Evolutionary conservation across 164 flowering plant genomes (phyloP).

Genomic region (Umbilicus rupestris): DNA sequence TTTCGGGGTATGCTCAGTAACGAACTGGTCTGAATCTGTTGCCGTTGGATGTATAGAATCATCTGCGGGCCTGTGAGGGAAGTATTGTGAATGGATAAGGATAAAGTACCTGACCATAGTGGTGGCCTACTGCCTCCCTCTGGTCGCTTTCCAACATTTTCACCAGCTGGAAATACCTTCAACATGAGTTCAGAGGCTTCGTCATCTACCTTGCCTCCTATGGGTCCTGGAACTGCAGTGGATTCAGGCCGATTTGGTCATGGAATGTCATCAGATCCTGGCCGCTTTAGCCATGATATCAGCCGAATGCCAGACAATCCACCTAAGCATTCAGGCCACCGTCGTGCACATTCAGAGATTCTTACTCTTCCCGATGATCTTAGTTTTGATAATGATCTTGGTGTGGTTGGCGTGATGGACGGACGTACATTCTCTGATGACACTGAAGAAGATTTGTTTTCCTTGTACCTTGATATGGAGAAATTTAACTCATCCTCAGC

Average conservation of each 20-base stretch:
- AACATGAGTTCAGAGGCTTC: constrained; percentile 32
- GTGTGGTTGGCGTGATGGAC: constrained; percentile 70
- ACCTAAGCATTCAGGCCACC: constrained; percentile 60
- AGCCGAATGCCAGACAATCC: constrained; percentile 91
- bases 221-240: constrained; percentile 6
- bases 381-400: constrained; percentile 89
- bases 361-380: constrained; percentile 91
- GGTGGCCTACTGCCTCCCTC: no score
- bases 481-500: constrained; percentile 64
- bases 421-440: constrained; percentile 92
- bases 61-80: no score
- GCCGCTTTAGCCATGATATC: constrained; percentile 69
- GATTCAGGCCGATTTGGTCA: constrained; percentile 33
- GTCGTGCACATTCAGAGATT: constrained; percentile 94
- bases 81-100: no score
- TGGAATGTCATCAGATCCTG: constrained; percentile 30
- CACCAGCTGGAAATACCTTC: constrained; percentile 20
- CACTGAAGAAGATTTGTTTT: constrained; percentile 79
- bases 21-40: no score
- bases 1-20: no score
- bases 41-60: no score
- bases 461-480: constrained; percentile 91
- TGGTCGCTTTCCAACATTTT: constrained; percentile 5
- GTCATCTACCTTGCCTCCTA: constrained; percentile 14
- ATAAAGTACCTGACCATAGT: no score